Percentiles rank a stretch among this genome's conserved stretches.
Conservation (phyloP, 1,139 yeast species). For the Dujonia santamariae region DNA sequence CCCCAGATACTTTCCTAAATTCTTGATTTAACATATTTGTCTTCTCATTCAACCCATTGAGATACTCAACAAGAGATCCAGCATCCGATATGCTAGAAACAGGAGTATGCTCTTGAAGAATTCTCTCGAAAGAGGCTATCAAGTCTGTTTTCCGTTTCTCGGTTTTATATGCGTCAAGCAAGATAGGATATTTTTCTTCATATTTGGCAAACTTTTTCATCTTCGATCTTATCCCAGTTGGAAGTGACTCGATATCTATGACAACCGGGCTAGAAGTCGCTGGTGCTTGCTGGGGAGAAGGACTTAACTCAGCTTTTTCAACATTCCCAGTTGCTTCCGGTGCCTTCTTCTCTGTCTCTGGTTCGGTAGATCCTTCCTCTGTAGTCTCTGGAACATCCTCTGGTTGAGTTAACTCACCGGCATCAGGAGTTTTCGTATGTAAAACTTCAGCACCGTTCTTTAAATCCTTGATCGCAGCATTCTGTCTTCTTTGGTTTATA, state of each 20-base stretch:
- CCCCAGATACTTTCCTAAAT: conserved; percentile 25
- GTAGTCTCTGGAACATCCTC: conserved; percentile 27
- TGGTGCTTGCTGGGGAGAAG: conserved; percentile 1
- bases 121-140: conserved; percentile 64
- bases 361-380: not conserved
- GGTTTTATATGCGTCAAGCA: conserved; percentile 77
- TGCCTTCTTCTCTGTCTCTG: not conserved
- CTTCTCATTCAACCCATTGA: conserved; percentile 61
- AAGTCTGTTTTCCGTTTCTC: conserved; percentile 71
- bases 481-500: conserved; percentile 4
- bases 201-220: conserved; percentile 79
- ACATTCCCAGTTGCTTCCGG: not conserved
- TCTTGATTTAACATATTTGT: conserved; percentile 57
- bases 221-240: conserved; percentile 56
- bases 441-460: conserved; percentile 32
- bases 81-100: conserved; percentile 71
- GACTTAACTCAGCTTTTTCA: not conserved
- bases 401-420: conserved; percentile 44
- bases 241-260: conserved; percentile 40
- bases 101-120: conserved; percentile 79
- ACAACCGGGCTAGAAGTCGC: not conserved
- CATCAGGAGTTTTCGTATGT: conserved; percentile 42
- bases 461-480: conserved; percentile 22
- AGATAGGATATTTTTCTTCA: conserved; percentile 82
- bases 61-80: conserved; percentile 64